phyloP scores from a whole-genome alignment of 192 early-diverging fungal genomes.

The Rhizophagus clarus region DNA sequence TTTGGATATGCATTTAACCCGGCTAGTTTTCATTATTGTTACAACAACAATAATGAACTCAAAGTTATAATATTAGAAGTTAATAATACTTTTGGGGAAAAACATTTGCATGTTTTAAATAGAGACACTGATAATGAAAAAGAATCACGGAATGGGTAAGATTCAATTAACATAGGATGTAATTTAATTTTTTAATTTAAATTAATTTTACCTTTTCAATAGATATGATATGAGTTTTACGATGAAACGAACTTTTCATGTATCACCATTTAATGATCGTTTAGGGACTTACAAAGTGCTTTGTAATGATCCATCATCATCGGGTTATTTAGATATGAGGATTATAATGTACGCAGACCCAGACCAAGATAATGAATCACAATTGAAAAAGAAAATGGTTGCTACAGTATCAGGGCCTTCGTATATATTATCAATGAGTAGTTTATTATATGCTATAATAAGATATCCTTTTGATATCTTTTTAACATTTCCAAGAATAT shows the following conservation, averaged over 20 bases:
- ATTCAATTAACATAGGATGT: not conserved
- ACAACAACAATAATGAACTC: slow-evolving; percentile 27
- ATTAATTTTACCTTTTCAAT: not conserved
- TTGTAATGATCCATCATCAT: not conserved
- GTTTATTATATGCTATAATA: slow-evolving; percentile 34
- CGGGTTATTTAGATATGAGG: not conserved
- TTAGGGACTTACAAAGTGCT: slow-evolving; percentile 31
- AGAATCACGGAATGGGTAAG: slow-evolving; percentile 5
- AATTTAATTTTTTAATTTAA: not conserved
- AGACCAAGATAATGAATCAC: not conserved
- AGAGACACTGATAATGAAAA: slow-evolving; percentile 23
- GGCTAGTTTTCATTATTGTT: slow-evolving; percentile 54
- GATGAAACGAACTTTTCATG: slow-evolving; percentile 35
- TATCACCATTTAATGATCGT: slow-evolving; percentile 43
- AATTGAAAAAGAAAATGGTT: slow-evolving; percentile 34
- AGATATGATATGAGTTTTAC: slow-evolving; percentile 28
- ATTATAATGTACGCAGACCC: slow-evolving; percentile 5
- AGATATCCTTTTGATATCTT: slow-evolving; percentile 51
- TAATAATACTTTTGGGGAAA: slow-evolving; percentile 63
- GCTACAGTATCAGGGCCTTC: slow-evolving; percentile 32
- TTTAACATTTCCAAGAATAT: slow-evolving; percentile 58
- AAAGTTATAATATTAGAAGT: slow-evolving; percentile 52
- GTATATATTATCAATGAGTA: slow-evolving; percentile 8
- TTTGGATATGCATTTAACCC: slow-evolving; percentile 59
- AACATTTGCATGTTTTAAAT: slow-evolving; percentile 53